A percentile compares a stretch with the other conserved stretches of the same genome.
Conservation (phyloP, 2,329 filamentous ascomycete species). For the Paramyrothecium roridum region DNA sequence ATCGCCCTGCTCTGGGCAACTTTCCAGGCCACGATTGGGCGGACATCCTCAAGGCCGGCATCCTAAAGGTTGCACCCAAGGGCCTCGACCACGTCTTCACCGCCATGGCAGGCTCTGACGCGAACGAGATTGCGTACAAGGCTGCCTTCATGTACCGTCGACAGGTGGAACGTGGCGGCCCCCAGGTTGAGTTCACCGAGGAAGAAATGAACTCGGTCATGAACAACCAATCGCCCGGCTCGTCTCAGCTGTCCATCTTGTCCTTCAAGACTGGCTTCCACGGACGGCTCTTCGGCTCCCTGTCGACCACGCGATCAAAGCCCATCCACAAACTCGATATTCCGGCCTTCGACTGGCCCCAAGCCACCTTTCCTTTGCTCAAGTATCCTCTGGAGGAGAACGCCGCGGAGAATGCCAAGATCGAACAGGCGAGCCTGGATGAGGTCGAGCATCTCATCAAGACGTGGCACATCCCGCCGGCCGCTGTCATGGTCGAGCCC, state of each 20-base stretch:
- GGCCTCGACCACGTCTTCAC: slow-evolving; percentile 89
- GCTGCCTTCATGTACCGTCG: slow-evolving; percentile 92
- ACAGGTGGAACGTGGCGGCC: slow-evolving; percentile 75
- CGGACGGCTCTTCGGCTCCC: slow-evolving; percentile 81
- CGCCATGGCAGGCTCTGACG: slow-evolving; percentile 82
- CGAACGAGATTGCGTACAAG: slow-evolving; percentile 94
- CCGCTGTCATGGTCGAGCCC: slow-evolving; percentile 82
- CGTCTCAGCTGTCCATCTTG: slow-evolving; percentile 75
- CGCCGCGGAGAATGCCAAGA: slow-evolving; percentile 73
- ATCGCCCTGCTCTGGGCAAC: slow-evolving; percentile 85
- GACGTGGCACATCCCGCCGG: slow-evolving; percentile 74
- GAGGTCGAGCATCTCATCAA: slow-evolving; percentile 81
- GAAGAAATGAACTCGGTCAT: slow-evolving; percentile 74
- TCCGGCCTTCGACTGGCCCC: slow-evolving; percentile 92
- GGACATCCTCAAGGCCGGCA: slow-evolving; percentile 71
- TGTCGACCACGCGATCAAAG: slow-evolving; percentile 89
- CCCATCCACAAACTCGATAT: slow-evolving; percentile 94
- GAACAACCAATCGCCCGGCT: slow-evolving; percentile 76
- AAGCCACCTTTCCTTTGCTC: slow-evolving; percentile 78
- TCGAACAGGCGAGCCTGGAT: slow-evolving; percentile 76
- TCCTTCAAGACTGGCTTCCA: slow-evolving; percentile 89
- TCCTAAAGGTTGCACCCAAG: slow-evolving; percentile 78
- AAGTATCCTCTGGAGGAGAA: slow-evolving; percentile 85
- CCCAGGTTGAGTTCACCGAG: slow-evolving; percentile 72
- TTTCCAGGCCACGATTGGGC: slow-evolving; percentile 87